These are phyloP conservation scores for Claviceps quebecensis DNA, from an alignment of 2,329 filamentous ascomycete genomes.

Conservation along the genomic window DNA sequence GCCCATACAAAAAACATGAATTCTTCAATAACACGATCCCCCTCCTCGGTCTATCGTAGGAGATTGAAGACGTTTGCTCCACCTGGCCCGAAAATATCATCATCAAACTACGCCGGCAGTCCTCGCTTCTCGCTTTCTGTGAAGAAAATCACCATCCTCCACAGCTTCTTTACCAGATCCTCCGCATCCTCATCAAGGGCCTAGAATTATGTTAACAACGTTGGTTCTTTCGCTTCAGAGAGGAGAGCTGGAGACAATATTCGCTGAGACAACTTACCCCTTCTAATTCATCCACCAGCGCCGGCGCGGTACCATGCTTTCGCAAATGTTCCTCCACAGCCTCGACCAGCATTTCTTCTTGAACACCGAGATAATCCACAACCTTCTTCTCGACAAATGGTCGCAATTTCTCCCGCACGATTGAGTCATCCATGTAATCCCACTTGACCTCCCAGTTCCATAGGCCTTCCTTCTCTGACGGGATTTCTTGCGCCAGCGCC, in stretches of 20 bases:
- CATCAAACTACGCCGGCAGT: constrained; percentile 34
- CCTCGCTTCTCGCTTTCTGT: constrained; percentile 88
- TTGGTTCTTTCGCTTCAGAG: not conserved
- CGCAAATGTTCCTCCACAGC: constrained; percentile 79
- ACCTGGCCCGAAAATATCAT: not conserved
- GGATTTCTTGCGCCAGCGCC: constrained; percentile 79
- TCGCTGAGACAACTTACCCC: constrained; percentile 44
- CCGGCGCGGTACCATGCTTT: constrained; percentile 59
- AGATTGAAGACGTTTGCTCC: not conserved
- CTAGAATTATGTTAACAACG: constrained; percentile 28
- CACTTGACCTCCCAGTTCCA: constrained; percentile 92
- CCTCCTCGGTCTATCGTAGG: not conserved
- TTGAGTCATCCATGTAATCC: constrained; percentile 72
- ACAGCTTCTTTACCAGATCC: constrained; percentile 87
- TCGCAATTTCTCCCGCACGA: constrained; percentile 73
- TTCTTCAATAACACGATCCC: not conserved
- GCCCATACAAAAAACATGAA: not conserved
- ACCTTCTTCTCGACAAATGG: constrained; percentile 98
- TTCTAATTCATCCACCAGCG: constrained; percentile 71
- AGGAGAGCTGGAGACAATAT: not conserved
- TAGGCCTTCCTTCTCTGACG: constrained; percentile 68
- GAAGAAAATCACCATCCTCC: constrained; percentile 97
- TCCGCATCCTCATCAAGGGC: constrained; percentile 92
- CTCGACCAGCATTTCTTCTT: constrained; percentile 90
- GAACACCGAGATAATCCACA: constrained; percentile 87